Percentiles rank a stretch among this genome's conserved stretches.
These are phyloP conservation scores for Ilyonectria robusta DNA, from an alignment of 2,329 filamentous ascomycete species.

Conservation along the genomic window DNA sequence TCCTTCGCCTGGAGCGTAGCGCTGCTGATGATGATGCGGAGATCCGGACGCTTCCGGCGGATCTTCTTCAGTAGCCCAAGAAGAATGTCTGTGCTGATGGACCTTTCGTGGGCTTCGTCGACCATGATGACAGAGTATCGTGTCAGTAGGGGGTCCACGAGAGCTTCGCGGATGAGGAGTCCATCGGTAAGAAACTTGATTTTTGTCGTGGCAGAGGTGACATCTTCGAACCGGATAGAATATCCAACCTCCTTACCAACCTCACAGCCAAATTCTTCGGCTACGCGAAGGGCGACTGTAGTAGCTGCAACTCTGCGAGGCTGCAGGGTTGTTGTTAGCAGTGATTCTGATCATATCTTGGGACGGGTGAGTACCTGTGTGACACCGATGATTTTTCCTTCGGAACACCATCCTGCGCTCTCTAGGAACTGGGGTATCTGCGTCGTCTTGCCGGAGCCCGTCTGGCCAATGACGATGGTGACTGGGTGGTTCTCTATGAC, in stretches of 20 bases:
- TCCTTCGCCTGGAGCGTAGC: conserved; percentile 92
- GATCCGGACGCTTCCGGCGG: conserved; percentile 80
- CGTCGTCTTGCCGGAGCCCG: conserved; percentile 95
- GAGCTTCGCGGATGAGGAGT: conserved; percentile 88
- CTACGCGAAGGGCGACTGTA: conserved; percentile 88
- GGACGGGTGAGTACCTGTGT: conserved; percentile 78
- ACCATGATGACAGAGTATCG: conserved; percentile 98
- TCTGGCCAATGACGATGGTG: conserved; percentile 92
- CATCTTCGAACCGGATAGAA: conserved; percentile 92
- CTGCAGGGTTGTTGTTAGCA: conserved; percentile 60
- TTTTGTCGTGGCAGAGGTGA: conserved; percentile 85
- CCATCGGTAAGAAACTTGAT: conserved; percentile 98
- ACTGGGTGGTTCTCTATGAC: conserved; percentile 87
- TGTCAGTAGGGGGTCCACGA: conserved; percentile 91
- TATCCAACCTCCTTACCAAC: conserved; percentile 94
- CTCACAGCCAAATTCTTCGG: conserved; percentile 88
- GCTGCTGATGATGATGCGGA: conserved; percentile 92
- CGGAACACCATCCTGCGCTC: conserved; percentile 87
- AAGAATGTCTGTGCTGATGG: conserved; percentile 91
- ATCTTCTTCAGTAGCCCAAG: conserved; percentile 95
- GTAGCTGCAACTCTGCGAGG: conserved; percentile 92
- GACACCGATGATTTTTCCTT: conserved; percentile 87
- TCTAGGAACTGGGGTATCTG: conserved; percentile 95
- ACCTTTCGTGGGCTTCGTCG: conserved; percentile 95
- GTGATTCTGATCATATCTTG: conserved; percentile 24